Evolutionary conservation across 352 stramenopile genomes (phyloP).

Genomic region (Globisporangium alternatum): DNA sequence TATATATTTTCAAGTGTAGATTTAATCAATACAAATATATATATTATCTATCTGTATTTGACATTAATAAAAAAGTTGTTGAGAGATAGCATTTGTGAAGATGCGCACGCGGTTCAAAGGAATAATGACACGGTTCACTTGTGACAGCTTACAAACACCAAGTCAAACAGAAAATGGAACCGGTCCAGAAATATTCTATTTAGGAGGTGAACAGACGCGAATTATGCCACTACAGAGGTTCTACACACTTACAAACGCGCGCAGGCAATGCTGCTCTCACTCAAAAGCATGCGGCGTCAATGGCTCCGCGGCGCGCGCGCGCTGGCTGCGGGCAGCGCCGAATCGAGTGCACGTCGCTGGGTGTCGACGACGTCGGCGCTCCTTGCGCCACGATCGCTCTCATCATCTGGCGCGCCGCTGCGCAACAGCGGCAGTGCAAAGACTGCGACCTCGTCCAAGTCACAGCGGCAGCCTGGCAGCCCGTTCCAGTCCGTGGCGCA

Average conservation of each 20-base stretch:
- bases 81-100: neutral
- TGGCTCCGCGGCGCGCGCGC: constrained; percentile 12
- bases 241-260: neutral
- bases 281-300: constrained; percentile 10
- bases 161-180: neutral
- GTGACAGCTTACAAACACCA: neutral
- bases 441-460: neutral
- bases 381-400: neutral
- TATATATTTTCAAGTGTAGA: too few relatives aligned
- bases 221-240: neutral
- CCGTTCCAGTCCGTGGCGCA: constrained; percentile 6
- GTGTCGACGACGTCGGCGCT: constrained; percentile 3
- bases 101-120: constrained; percentile 5
- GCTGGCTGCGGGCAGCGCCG: neutral
- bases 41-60: neutral
- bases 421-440: constrained; percentile 2
- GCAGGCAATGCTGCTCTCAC: neutral
- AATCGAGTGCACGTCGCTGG: constrained; percentile 1
- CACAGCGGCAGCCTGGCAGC: neutral
- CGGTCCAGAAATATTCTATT: constrained; percentile 3
- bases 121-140: constrained; percentile 1
- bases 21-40: too few relatives aligned
- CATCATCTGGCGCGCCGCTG: neutral
- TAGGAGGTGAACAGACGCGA: neutral
- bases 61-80: neutral